phyloP scores from a whole-genome alignment of 352 stramenopile genomes.

The Phytophthora crassamura region DNA sequence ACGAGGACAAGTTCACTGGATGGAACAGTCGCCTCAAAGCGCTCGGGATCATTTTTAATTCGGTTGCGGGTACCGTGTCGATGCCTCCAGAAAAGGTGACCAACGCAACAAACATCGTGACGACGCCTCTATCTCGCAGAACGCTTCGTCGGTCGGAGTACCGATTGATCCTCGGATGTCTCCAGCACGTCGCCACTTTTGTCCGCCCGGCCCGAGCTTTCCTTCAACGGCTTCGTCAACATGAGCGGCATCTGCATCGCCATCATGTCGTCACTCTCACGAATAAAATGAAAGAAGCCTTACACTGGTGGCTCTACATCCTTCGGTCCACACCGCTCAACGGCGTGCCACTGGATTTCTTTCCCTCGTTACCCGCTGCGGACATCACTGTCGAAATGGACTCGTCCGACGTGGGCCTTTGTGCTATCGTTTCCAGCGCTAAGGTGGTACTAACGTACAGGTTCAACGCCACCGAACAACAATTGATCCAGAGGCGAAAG shows the following conservation, averaged over 20 bases:
- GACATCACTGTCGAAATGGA: conserved; percentile 25
- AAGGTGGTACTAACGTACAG: background rate
- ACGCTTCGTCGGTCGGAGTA: conserved; percentile 5
- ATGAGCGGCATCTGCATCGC: conserved; percentile 5
- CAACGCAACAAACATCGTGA: background rate
- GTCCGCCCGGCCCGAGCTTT: conserved; percentile 16
- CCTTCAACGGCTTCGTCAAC: conserved; percentile 16
- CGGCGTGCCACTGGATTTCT: conserved; percentile 16
- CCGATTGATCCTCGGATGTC: conserved; percentile 14
- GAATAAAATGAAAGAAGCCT: conserved; percentile 4
- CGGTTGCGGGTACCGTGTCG: background rate
- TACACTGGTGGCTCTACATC: conserved; percentile 30
- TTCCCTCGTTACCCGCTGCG: background rate
- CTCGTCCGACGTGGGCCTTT: conserved; percentile 20
- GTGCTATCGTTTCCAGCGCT: conserved; percentile 3
- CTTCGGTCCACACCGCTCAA: conserved; percentile 8
- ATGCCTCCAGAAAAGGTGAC: conserved; percentile 1
- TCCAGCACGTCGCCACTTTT: conserved; percentile 33
- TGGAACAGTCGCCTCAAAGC: conserved; percentile 16
- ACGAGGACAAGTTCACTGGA: conserved; percentile 28
- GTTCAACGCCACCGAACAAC: background rate
- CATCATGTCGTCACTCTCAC: conserved; percentile 1
- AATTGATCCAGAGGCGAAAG: background rate
- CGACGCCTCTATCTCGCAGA: background rate
- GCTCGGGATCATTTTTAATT: conserved; percentile 24